Base-by-base conservation (phyloP, 164 flowering plant genomes). In the Stephania cephalantha region DNA sequence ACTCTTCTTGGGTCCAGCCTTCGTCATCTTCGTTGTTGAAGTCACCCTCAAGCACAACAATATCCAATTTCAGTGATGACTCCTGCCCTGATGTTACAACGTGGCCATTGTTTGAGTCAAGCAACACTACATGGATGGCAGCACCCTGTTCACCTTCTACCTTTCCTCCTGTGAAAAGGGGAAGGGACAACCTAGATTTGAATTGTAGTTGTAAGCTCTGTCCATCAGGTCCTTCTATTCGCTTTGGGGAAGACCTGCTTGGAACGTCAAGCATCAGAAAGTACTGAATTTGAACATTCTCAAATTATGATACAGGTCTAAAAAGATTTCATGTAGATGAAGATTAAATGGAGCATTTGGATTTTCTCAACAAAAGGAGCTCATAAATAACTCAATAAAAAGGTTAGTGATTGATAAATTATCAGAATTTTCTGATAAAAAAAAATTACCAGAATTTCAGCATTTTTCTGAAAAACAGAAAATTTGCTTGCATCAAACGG, bases 71-170 rank as follows among this genome's bases (percentile, higher is more conserved):
- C 1, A 75, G 85, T 0, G 84, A 87, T 25, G 99, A 87, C 83
- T 92, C 98, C 5, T 89, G 88, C 68, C 99, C 99, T n/a, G 90
- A 77, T 77, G 91, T 88, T 52, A 95, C 85, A 65, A 89, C 84
- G 74, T 77, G 88, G 17, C 90, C 87, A 15, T 88, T 89, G 79
- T 74, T 85, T 74, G 88, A 87, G 87, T 95, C 97, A 78, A 93
- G 72, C 85, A 95, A 78, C 30, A 93, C 91, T 78, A 93, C 76
- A 79, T 88, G 99, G 73, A 95, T 85, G 31, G 97, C 89, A 66
- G 96, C 83, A 69, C 98, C 97, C 79, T 89, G 96, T 81, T 95
- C 99, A 63, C 99, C 99, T 85, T 95, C 99, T 9, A 95, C 94
- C 83, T 91, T 95, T 42, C 97, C 99, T 63, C 99, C 97, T 1